phyloP scores from a whole-genome alignment of 768 basidiomycete species.

The Dendrothele bispora region DNA sequence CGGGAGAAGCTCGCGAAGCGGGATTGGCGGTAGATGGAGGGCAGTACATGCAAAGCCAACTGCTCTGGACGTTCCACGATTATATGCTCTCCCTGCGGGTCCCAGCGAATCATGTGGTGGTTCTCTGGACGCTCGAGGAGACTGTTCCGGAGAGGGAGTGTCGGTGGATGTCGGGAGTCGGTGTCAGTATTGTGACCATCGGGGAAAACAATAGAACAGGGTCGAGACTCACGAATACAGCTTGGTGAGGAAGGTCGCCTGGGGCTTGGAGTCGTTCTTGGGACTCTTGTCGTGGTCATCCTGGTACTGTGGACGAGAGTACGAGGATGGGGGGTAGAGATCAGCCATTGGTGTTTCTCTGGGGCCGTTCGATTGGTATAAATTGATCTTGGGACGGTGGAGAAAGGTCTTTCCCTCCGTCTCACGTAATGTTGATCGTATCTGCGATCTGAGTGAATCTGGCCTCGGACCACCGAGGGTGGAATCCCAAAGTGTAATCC shows the following conservation, averaged over 20 bases:
- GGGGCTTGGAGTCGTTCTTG: constrained; percentile 78
- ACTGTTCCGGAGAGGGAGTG: constrained; percentile 37
- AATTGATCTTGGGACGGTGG: constrained; percentile 34
- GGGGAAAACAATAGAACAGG: constrained; percentile 4
- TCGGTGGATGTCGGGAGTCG: too few species aligned
- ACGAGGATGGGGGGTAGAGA: constrained; percentile 49
- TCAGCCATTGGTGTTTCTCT: constrained; percentile 46
- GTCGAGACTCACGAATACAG: constrained; percentile 80
- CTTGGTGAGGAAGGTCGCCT: constrained; percentile 96
- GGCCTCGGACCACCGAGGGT: neutral
- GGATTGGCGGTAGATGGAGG: constrained; percentile 93
- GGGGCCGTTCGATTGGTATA: constrained; percentile 19
- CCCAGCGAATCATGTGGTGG: constrained; percentile 97
- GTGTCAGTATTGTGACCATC: too few species aligned
- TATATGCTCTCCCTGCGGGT: constrained; percentile 89
- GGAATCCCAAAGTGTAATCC: too few species aligned
- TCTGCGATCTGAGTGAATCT: neutral
- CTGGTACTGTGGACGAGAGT: constrained; percentile 2
- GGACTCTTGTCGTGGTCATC: constrained; percentile 23
- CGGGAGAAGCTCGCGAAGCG: constrained; percentile 96
- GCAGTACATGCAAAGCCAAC: constrained; percentile 90
- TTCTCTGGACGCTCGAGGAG: constrained; percentile 90
- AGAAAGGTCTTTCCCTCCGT: constrained; percentile 28
- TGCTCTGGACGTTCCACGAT: constrained; percentile 94
- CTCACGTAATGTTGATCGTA: neutral